Evolutionary conservation across 345 rosid species (phyloP), one percentile per base, ranked within the genome.

Genomic region (Pistacia integerrima): DNA sequence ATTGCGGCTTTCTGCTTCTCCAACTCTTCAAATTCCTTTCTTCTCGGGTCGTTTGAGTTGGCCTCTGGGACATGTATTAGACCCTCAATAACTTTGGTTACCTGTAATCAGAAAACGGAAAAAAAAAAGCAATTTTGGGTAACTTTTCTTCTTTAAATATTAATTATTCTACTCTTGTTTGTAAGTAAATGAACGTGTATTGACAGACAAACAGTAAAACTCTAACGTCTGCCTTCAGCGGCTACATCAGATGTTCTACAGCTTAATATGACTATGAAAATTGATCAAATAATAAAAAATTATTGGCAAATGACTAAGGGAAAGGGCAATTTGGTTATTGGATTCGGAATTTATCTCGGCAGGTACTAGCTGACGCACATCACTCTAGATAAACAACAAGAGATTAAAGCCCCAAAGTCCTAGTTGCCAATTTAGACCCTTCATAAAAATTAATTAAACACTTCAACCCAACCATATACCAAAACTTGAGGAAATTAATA

Each of bases 61-160:
- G 67, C 69, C 66, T 73, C 84, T 35, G 92, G 79, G 18, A 82
- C 78, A n/a, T 93, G 97, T 77, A 97, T 85, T 70, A 94, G 77
- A 1, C 92, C 91, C 49, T 85, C 95, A 0, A 97, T 80, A 1
- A 88, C 92, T 86, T 89, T 90, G 2, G 87, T 81, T 35, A 94
- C 90, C 99, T 96, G 93, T 73, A 75, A 83, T 67, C 77, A 76
- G 74, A 77, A 76, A 67, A 44, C 10, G 44, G 44, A 25, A 76
- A 70, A 64, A 20, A 68, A 77, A 81, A 69, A 61, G 22, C 65
- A 74, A 4, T 56, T 60, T 14, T 82, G 79, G 83, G 90, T 84
- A 72, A 87, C 44, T 41, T 12, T n/a, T 17, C 18, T 36, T 11
- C 17, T 41, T 13, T 13, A n/a, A 12, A 41, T 36, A 38, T 61